Base-by-base conservation (phyloP, 1,139 yeast species). In the Blastobotrys illinoisensis region DNA sequence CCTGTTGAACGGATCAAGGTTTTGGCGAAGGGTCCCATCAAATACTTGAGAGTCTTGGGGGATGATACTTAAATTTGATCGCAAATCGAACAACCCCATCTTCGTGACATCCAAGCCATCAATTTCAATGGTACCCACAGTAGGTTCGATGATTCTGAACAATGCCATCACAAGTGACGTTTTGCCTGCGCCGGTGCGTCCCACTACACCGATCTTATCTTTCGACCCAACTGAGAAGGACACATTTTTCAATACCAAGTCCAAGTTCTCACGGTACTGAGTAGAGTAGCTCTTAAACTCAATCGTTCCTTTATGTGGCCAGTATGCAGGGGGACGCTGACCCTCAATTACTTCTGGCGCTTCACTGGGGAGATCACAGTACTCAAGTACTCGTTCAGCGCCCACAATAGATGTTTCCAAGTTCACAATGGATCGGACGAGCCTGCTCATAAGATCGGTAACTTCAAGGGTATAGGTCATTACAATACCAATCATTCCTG, bases 101-200 rank as follows among this genome's bases (percentile, higher is more conserved):
- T 68, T 68, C 1, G 83, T 70, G 46, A 81, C 80, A 64, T 85
- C 84, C 44, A 82, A 64, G 2, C 75, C 84, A 66, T 85, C 90
- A 61, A 85, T 80, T 9, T 63, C 58, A 48, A 85, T 78, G 28
- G 62, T 63, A 1, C 95, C 95, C 1, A 63, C 71, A 1, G 74
- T 74, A 0, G 91, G 81, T 64, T 86, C 93, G 53, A 87, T 77
- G 58, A 87, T 74, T 59, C 96, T 75, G 73, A 86, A 87, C n/a
- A 87, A 68, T 0, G 93, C 86, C 62, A 86, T 69, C 0, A 88
- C 82, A 50, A 87, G 71, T 1, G 91, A 81, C 43, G 88, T 82
- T 67, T 87, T 87, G 20, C 96, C 96, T 0, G 95, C 91, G 46
- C 96, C 96, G 0, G 95, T 87, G 61, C 96, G 77, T 9, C 96